Evolutionary conservation across 2,329 filamentous ascomycete genomes (phyloP), one percentile per base, ranked within the genome.

Genomic region (Polychaeton citri): DNA sequence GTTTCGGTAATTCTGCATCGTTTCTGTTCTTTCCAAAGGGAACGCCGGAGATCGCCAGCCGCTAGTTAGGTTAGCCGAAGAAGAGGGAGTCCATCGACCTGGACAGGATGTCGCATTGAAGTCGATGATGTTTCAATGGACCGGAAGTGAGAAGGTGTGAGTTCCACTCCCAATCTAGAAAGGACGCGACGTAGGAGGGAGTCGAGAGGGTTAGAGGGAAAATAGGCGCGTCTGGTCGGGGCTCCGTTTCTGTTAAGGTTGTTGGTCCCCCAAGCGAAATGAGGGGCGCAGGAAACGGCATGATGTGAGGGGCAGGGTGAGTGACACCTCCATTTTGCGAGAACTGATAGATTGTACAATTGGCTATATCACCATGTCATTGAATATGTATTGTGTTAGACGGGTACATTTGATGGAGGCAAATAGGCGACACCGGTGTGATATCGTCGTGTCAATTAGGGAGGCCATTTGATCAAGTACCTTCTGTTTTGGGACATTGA

Each of bases 1-100:
- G 50, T 59, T 59, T 58, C 61, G 60, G 53, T 63, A 62, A 51
- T 61, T 60, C 48, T 64, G 61, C 62, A 64, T 64, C 38, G 45
- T 10, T 28, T 10, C 24, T 28, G 24, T 15, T 28, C 24, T 28
- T n/a, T n/a, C n/a, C n/a, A n/a, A n/a, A n/a, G n/a, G 24, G 24
- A 28, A 28, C 24, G 24, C 24, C 24, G n/a, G 24, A 28, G 24
- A 28, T 28, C 24, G 24, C 15, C 24, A 28, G 24, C 24, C 24
- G 24, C 24, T 28, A 28, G 32, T 33, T 33, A 33, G 16, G 32
- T 21, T 19, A 19, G 32, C 20, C 32, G 20, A 33, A 21, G 17
- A 13, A 18, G 32, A 30, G 28, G 28, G 6, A 7, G 28, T 15
- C 17, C 28, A 30, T 13, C n/a, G n/a, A n/a, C n/a, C n/a, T n/a